Base-by-base conservation (phyloP, 441 rosid species). In the Aquilaria agallochum region DNA sequence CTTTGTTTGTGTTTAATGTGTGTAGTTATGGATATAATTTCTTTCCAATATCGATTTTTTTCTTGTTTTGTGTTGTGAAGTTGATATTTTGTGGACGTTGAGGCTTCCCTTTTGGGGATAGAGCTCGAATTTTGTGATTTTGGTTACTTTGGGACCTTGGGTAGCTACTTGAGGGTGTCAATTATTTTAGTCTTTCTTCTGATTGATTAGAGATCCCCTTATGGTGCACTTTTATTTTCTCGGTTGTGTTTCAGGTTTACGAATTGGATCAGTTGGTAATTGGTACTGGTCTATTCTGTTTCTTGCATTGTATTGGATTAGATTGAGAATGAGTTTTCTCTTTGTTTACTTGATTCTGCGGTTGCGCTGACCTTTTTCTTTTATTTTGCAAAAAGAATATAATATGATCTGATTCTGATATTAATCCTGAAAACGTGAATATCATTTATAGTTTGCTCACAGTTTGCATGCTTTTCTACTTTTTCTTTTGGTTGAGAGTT, bases 91-190 rank as follows among this genome's bases (percentile, higher is more conserved):
- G 15, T 15, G 15, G 15, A 15, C 15, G 15, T 15, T 15, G 15
- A 20, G 58, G 31, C 14, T 30, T 45, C 13, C 9, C 13, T 50
- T 53, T 40, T 53, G 13, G 20, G 50, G 30, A 42, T 31, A 31
- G 2, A 30, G 66, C 42, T 55, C 9, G n/a, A 53, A 50, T 44
- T 62, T 30, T 40, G 45, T 40, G 9, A 40, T 40, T 7, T 40
- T 40, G 45, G 10, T 40, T 20, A 4, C 45, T 30, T 44, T 33
- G 55, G 44, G 58, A 54, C 50, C 51, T 32, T 58, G 55, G 32
- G 14, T 58, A 62, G 36, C 50, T 64, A 47, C 50, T 47, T 67
- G 55, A 64, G 46, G 55, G 31, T 34, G 40, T 13, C 51, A 36
- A 36, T 36, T 36, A 5, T 36, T 5, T 36, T 36, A 36, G 42